Percentiles rank a stretch among this genome's conserved stretches.
phyloP scores from a whole-genome alignment of 2,329 filamentous ascomycete genomes.

The Didymella glomerata region DNA sequence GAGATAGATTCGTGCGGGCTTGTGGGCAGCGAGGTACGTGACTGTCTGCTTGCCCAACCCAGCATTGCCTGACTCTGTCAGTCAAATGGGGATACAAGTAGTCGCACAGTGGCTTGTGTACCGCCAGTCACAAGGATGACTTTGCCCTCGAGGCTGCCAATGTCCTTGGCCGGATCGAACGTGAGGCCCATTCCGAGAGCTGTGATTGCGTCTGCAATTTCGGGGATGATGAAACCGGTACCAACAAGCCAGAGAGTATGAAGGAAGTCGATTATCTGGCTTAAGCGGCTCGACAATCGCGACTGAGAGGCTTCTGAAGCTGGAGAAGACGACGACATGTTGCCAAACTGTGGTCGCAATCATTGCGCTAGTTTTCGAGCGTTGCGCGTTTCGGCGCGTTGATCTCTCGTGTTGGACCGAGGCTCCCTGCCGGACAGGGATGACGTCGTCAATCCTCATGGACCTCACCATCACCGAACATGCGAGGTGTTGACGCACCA shows the following conservation, averaged over 20 bases:
- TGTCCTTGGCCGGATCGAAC: slow-evolving; percentile 40
- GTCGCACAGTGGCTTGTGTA: slow-evolving; percentile 22
- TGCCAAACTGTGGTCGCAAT: neutral
- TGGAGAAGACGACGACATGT: neutral
- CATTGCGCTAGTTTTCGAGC: slow-evolving; percentile 1
- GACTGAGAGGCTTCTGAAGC: neutral
- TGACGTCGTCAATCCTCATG: neutral
- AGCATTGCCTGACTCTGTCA: slow-evolving; percentile 49
- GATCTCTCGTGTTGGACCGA: slow-evolving; percentile 10
- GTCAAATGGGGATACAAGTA: neutral
- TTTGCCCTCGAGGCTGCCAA: slow-evolving; percentile 42
- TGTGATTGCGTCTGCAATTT: slow-evolving; percentile 10
- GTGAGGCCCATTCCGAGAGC: slow-evolving; percentile 29
- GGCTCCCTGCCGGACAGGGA: slow-evolving; percentile 2
- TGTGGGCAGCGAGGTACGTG: slow-evolving; percentile 55
- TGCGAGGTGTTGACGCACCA: neutral
- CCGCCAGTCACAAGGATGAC: slow-evolving; percentile 50
- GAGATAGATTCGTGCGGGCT: slow-evolving; percentile 58
- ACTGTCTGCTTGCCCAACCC: slow-evolving; percentile 60
- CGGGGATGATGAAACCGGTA: slow-evolving; percentile 22
- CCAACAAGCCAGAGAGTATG: slow-evolving; percentile 12
- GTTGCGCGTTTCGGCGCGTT: slow-evolving; percentile 14
- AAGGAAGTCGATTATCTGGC: slow-evolving; percentile 2
- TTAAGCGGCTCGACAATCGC: neutral
- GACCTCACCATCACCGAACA: neutral